A percentile compares a stretch with the other conserved stretches of the same genome.
Conservation (phyloP, 208 protist genomes). For the Plasmodiophora brassicae region DNA sequence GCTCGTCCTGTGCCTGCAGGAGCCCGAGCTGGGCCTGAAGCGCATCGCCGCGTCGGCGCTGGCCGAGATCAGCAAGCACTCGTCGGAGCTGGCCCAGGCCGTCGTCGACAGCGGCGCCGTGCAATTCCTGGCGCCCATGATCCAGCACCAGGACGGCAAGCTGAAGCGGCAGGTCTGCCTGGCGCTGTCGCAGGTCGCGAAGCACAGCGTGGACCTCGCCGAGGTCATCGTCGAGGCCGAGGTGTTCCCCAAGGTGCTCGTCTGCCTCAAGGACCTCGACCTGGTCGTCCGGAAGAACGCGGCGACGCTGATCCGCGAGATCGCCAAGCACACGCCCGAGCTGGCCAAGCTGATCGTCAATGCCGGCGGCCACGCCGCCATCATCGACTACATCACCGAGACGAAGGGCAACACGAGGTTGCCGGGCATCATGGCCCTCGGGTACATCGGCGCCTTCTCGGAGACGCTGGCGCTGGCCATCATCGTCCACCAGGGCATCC, state of each 20-base stretch:
- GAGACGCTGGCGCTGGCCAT: conserved; percentile 90
- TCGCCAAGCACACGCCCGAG: conserved; percentile 96
- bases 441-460: conserved; percentile 93
- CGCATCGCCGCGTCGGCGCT: conserved; percentile 87
- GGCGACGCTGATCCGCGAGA: conserved; percentile 89
- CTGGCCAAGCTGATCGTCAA: conserved; percentile 93
- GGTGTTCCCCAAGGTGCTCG: conserved; percentile 92
- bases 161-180: conserved; percentile 88
- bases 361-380: conserved; percentile 86
- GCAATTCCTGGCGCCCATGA: conserved; percentile 89
- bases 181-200: conserved; percentile 91
- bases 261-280: conserved; percentile 85
- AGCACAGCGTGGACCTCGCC: conserved; percentile 93
- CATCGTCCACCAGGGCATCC: conserved; percentile 83
- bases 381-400: conserved; percentile 92
- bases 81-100: conserved; percentile 79
- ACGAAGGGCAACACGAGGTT: conserved; percentile 77
- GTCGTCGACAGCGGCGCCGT: conserved; percentile 90
- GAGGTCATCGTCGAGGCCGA: conserved; percentile 96
- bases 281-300: conserved; percentile 90
- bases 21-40: conserved; percentile 93
- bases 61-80: conserved; percentile 63
- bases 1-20: conserved; percentile 92
- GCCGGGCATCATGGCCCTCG: conserved; percentile 94
- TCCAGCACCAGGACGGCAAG: conserved; percentile 82